These are phyloP conservation scores for Citrus unshiu DNA, from an alignment of 345 rosid genomes.

Conservation along the genomic window DNA sequence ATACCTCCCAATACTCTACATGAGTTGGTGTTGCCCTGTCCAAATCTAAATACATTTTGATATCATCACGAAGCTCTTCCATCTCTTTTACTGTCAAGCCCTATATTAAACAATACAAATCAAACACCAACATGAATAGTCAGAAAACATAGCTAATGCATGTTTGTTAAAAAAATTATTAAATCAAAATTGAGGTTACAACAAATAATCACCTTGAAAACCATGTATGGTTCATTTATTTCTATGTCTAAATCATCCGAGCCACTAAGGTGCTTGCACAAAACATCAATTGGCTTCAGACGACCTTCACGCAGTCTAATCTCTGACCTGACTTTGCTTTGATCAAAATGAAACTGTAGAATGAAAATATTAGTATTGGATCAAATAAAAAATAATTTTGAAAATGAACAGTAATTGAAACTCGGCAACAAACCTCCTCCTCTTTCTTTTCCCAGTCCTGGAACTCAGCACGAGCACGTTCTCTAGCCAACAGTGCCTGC, in stretches of 20 bases:
- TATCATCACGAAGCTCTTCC: constrained; percentile 95
- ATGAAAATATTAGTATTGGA: constrained; percentile 16
- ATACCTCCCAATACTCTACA: constrained; percentile 88
- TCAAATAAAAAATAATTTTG: constrained; percentile 4
- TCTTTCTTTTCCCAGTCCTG: constrained; percentile 99
- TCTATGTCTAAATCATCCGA: constrained; percentile 81
- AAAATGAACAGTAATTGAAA: background rate
- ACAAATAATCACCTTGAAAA: constrained; percentile 62
- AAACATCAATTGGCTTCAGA: constrained; percentile 76
- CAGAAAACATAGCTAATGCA: background rate
- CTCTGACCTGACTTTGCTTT: constrained; percentile 92
- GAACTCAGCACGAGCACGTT: constrained; percentile 94
- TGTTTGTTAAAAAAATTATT: background rate
- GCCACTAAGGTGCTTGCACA: constrained; percentile 78
- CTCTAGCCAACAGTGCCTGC: constrained; percentile 89
- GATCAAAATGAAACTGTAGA: constrained; percentile 90
- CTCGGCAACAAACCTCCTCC: constrained; percentile 57
- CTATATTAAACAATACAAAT: constrained; percentile 31
- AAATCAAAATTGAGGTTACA: background rate
- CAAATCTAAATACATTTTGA: constrained; percentile 92
- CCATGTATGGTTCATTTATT: constrained; percentile 80
- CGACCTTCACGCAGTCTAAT: constrained; percentile 89
- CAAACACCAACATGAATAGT: constrained; percentile 9
- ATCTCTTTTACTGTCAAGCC: constrained; percentile 86
- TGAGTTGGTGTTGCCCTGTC: constrained; percentile 75